Percentiles rank a stretch among this genome's conserved stretches.
phyloP scores from a whole-genome alignment of 2,329 filamentous ascomycete species.

The Phialophora tarda region DNA sequence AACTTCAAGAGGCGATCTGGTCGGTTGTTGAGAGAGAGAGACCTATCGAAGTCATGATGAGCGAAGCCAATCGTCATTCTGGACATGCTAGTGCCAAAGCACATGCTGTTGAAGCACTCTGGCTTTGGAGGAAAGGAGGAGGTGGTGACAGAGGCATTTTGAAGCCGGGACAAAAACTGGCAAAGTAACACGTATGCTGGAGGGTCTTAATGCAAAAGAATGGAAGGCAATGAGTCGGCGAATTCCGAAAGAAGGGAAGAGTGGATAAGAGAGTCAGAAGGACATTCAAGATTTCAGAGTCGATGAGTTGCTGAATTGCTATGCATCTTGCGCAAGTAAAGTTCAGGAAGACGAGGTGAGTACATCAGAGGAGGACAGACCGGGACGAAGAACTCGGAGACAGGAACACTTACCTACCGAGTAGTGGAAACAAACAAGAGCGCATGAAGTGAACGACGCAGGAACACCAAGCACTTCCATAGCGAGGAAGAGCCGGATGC shows the following conservation, averaged over 20 bases:
- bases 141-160: constrained; percentile 54
- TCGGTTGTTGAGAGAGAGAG: constrained; percentile 74
- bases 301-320: neutral
- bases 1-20: constrained; percentile 82
- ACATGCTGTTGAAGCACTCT: constrained; percentile 87
- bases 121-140: constrained; percentile 75
- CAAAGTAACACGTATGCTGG: constrained; percentile 19
- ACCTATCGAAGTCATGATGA: constrained; percentile 75
- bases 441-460: neutral
- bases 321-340: neutral
- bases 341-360: neutral
- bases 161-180: constrained; percentile 43
- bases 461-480: neutral
- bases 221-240: neutral
- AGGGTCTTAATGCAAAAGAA: neutral
- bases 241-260: neutral
- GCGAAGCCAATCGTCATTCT: constrained; percentile 71
- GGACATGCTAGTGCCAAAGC: constrained; percentile 80
- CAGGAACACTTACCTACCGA: neutral
- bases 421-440: neutral
- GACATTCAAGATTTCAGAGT: neutral
- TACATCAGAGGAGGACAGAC: neutral
- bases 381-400: neutral
- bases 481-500: neutral
- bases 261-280: neutral